Evolutionary conservation across 306 rosid genomes (phyloP), one percentile per base, ranked within the genome.

Genomic region (Sicyos edulis): DNA sequence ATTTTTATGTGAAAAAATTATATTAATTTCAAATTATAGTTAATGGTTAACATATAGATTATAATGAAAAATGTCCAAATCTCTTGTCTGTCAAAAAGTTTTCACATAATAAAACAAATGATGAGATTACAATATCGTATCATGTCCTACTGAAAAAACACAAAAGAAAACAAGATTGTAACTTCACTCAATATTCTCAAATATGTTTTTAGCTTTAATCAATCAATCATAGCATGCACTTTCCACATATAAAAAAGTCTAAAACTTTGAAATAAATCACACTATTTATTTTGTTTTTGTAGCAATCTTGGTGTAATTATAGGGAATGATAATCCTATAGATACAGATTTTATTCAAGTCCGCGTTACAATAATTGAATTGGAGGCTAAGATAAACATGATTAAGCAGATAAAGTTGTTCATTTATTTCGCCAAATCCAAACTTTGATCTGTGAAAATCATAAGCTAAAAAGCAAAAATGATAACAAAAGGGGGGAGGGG

Each of bases 371-470:
- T 66, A 17, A 66, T 66, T 66, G 70, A 10, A 40, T 14, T 63
- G 8, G 51, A 8, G 51, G 8, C 26, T 16, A 40, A 63, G 45
- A 63, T 63, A 66, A 45, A 20, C 0, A 66, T 66, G 17, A 66
- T 66, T 66, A 66, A 66, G 53, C 2, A 20, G 12, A 66, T 66
- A 66, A 66, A 66, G 71, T 12, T 64, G 29, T 15, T 37, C 53
- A 64, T 64, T 64, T 26, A 64, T 64, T 40, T 66, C 71, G 8
- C 37, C 56, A 47, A 67, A 67, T 67, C 72, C 40, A 12, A 67
- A 63, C 7, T 12, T 67, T 67, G 20, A 67, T 67, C 21, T 21
- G 20, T 47, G 72, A 67, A 67, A 67, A 67, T 67, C 37, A 34
- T 1, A 7, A 54, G 29, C 29, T 26, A 26, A n/a, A 26, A n/a